These are phyloP conservation scores for Vigna unguiculata DNA, from an alignment of 306 rosid genomes.

Conservation along the genomic window DNA sequence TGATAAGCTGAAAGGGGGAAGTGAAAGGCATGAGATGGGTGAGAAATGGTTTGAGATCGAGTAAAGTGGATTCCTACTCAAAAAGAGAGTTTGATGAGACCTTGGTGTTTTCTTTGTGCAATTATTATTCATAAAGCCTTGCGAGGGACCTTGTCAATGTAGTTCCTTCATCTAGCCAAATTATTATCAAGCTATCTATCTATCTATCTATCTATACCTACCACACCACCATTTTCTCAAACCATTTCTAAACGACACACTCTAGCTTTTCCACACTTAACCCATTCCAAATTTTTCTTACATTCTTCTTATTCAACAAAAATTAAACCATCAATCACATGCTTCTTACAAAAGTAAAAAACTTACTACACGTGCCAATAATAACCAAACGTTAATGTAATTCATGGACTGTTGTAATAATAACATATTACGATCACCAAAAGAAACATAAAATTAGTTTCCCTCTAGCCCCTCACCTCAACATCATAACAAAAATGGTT, in stretches of 20 bases:
- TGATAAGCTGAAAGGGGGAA: conserved; percentile 43
- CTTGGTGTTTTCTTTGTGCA: conserved; percentile 20
- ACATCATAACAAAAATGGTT: too few species aligned
- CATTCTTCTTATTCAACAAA: not conserved
- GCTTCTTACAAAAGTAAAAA: too few species aligned
- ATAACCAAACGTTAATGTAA: too few species aligned
- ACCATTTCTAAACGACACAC: conserved; percentile 20
- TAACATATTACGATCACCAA: too few species aligned
- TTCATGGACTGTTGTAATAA: too few species aligned
- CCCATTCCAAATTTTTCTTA: not conserved
- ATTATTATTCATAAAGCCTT: conserved; percentile 6
- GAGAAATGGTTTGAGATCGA: conserved; percentile 32
- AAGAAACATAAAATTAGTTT: too few species aligned
- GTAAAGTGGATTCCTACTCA: conserved; percentile 48
- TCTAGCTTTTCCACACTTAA: conserved; percentile 6
- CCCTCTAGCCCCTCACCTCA: too few species aligned
- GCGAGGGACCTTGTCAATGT: not conserved
- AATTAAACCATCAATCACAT: too few species aligned
- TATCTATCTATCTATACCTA: not conserved
- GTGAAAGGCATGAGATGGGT: conserved; percentile 16
- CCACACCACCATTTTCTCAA: not conserved
- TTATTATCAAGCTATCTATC: conserved; percentile 10
- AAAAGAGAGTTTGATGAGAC: conserved; percentile 30
- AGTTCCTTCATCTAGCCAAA: not conserved
- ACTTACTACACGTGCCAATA: too few species aligned